Evolutionary conservation across 805 yeast genomes (phyloP), one percentile per base, ranked within the genome.

Genomic region (Jamesozyma jinghongensis): DNA sequence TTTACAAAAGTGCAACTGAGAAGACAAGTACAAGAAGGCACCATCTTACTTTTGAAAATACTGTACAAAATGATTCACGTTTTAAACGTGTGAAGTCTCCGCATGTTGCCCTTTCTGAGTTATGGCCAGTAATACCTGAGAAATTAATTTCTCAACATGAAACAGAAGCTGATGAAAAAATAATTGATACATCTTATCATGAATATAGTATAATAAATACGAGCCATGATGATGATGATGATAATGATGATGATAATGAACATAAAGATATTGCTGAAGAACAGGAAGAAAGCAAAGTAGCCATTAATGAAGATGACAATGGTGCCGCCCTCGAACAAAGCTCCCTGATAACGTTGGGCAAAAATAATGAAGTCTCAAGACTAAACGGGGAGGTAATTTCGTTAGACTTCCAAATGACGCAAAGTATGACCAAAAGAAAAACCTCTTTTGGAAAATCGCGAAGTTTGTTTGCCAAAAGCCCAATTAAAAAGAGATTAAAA

Each of bases 1-100:
- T 68, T 41, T 62, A 69, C 18, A 49, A 59, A 1, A 62, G 59
- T 29, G 56, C 55, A 7, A 57, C 54, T 32, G 41, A 42, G 2
- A 34, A 53, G n/a, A 37, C 41, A 18, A 41, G 37, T 40, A 48
- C 32, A 18, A 50, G 11, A 2, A 41, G 47, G 3, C 48, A 33
- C 5, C 19, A 38, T 8, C 42, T 50, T 0, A 41, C 38, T 13
- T 34, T 50, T 19, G 43, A 48, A 0, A 45, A 41, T 3, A 59
- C 62, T 32, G 28, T 61, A 1, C 44, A 53, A 6, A 42, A 52
- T 12, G 44, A 55, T 7, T 34, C 45, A 12, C 48, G 56, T 35
- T 42, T 63, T 7, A 45, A 52, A 0, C 36, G 41, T 0, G 50
- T 62, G 4, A 61, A 56, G 12, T 61, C 66, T 2, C 51, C 67